Percentiles rank a stretch among this genome's conserved stretches.
These are phyloP conservation scores for Thecaphora thlaspeos DNA, from an alignment of 1,284 basidiomycete species.

Conservation along the genomic window DNA sequence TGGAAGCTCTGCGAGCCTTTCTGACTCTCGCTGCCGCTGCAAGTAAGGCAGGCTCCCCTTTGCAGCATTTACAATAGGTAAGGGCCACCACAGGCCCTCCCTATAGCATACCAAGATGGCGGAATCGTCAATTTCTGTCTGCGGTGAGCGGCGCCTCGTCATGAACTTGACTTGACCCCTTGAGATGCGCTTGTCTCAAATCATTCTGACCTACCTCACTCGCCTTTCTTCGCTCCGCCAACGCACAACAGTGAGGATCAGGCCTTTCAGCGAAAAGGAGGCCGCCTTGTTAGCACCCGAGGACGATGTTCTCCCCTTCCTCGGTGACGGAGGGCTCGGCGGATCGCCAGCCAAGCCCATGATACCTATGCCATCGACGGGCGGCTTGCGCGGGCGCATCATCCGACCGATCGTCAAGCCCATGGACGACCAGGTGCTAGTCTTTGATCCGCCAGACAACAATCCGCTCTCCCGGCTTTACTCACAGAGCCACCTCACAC, in stretches of 20 bases:
- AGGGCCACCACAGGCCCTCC: too few relatives aligned
- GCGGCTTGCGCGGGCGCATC: slow-evolving; percentile 31
- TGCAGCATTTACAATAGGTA: too few relatives aligned
- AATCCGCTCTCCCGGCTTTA: slow-evolving; percentile 43
- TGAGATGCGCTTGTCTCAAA: neutral
- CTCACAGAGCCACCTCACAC: slow-evolving; percentile 17
- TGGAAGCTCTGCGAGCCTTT: too few relatives aligned
- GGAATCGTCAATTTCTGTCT: slow-evolving; percentile 19
- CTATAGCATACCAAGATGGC: slow-evolving; percentile 7
- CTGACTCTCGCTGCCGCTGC: too few relatives aligned
- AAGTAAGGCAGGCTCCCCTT: too few relatives aligned
- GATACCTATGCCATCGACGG: slow-evolving; percentile 8
- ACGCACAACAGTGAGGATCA: slow-evolving; percentile 41
- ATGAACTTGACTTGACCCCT: neutral
- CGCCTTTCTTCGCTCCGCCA: neutral
- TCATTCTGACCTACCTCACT: slow-evolving; percentile 1
- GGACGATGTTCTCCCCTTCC: slow-evolving; percentile 48
- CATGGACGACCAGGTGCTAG: slow-evolving; percentile 55
- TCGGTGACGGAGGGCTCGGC: slow-evolving; percentile 55
- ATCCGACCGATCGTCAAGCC: slow-evolving; percentile 52
- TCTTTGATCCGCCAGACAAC: slow-evolving; percentile 54
- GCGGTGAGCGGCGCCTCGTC: slow-evolving; percentile 1
- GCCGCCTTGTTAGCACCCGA: slow-evolving; percentile 43
- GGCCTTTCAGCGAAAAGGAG: slow-evolving; percentile 53
- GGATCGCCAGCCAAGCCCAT: slow-evolving; percentile 42